Base-by-base conservation (phyloP, 2,329 filamentous ascomycete genomes). In the Pyrenophora tritici-repentis region DNA sequence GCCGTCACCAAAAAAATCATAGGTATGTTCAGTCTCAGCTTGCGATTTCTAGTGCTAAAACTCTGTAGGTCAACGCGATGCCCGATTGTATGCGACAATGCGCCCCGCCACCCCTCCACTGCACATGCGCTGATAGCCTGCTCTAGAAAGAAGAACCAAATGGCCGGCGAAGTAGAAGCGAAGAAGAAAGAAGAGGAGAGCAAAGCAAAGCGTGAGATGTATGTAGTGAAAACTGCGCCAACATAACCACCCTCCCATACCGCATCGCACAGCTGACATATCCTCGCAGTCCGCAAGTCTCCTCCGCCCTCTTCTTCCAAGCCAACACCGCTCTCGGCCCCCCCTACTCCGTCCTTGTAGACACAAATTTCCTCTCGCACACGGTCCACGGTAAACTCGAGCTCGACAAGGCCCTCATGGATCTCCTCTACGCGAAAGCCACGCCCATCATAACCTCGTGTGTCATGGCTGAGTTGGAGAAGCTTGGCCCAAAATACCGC, bases 361-460 rank as follows among this genome's bases (percentile, higher is more conserved):
- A 72, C 44, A 70, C 72, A 17, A 72, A 74, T 43, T 71, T 72
- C 56, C 67, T 71, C 55, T 69, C 70, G 8, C 91, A 96, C 75
- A 94, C 91, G 0, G 90, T 97, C 2, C 89, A 92, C 74, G 86
- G 88, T 62, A 97, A 99, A 77, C 84, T 97, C 16, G 90, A 92
- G 29, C 79, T 97, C 10, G 82, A 96, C 16, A 87, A 93, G 54
- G 86, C 88, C 3, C 90, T 97, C 79, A 96, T 97, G 90, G 91
- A 97, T 73, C 89, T 90, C 46, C 82, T 99, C 4, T 96, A 92
- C 72, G 93, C 93, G 14, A 95, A 95, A 67, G 94, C 90, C 72
- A 90, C 86, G 17, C 91, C 91, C 14, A 88, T 94, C 59, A 91
- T 97, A 61, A 96, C 91, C 2, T 83, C 85, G 8, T 72, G 68